phyloP scores from a whole-genome alignment of 2,329 filamentous ascomycete species.

The Colletotrichum lindemuthianum region DNA sequence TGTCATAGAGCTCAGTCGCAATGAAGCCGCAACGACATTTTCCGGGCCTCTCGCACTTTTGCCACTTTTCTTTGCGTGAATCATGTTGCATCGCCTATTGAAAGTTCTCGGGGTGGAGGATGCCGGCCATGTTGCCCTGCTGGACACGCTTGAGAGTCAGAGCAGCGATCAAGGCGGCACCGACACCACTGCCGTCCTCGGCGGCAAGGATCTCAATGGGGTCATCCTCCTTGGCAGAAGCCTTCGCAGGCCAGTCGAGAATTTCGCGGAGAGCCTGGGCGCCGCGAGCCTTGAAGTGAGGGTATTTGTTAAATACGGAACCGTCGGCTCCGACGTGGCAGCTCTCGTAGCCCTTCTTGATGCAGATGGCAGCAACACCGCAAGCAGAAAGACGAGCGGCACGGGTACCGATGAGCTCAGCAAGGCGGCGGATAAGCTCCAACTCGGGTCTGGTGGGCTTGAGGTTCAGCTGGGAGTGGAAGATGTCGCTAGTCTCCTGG shows the following conservation, averaged over 20 bases:
- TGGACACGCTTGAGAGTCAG: conserved; percentile 73
- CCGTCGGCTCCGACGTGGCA: conserved; percentile 98
- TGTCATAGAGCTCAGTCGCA: conserved; percentile 10
- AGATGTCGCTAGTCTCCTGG: conserved; percentile 85
- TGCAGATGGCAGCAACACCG: conserved; percentile 95
- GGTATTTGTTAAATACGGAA: conserved; percentile 99
- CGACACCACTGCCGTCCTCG: conserved; percentile 97
- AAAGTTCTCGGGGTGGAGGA: conserved; percentile 73
- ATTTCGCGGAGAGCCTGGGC: conserved; percentile 93
- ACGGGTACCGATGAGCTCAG: conserved; percentile 94
- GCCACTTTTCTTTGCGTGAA: conserved; percentile 32
- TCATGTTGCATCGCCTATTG: conserved; percentile 42
- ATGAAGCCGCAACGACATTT: conserved; percentile 6
- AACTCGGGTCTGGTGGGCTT: conserved; percentile 79
- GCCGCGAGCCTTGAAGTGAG: conserved; percentile 94
- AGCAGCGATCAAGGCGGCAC: conserved; percentile 90
- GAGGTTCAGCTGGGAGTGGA: conserved; percentile 80
- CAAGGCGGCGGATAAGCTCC: conserved; percentile 86
- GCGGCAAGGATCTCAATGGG: conserved; percentile 88
- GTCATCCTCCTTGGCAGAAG: conserved; percentile 77
- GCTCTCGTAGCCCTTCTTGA: conserved; percentile 88
- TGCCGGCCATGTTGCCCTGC: conserved; percentile 70
- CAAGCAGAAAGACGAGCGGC: conserved; percentile 93
- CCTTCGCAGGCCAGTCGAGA: conserved; percentile 87
- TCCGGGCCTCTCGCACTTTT: not conserved